Evolutionary conservation across 805 yeast genomes (phyloP), one percentile per base, ranked within the genome.

Genomic region (Teunomyces tritomae): DNA sequence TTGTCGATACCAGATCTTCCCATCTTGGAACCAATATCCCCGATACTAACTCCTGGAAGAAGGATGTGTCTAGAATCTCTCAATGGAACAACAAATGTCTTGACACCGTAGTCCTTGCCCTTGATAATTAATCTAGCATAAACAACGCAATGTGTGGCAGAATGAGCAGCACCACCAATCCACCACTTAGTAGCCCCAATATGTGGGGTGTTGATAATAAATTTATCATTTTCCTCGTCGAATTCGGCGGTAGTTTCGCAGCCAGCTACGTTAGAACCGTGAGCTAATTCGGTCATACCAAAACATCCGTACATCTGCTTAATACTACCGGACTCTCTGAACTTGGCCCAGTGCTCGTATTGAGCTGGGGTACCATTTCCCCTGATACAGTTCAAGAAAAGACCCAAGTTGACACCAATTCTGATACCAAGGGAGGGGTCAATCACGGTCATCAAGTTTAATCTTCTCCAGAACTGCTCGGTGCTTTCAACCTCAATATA

Each of bases 281-380:
- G 97, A 6, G 89, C 96, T 57, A 89, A 65, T 70, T 89, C 97
- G 11, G 96, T 90, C 97, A 89, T 89, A 40, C 86, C 89, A 69
- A 89, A 89, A 67, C 96, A 90, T 26, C 97, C 97, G 59, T 83
- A 86, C 40, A 70, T 52, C 39, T 64, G 67, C 54, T 67, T 70
- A 50, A 71, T 56, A 49, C 52, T 55, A 43, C 56, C 61, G 33
- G 71, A 62, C 52, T 69, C 73, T 46, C 62, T 70, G 33, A 56
- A 54, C 43, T 61, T 50, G 46, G 67, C 63, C 76, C 76, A 71
- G 56, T 57, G 71, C 34, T 62, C 55, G 51, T 60, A 70, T 51
- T 71, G 76, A 6, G 60, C 65, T 10, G 54, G 65, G 13, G 76
- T 71, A 44, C 76, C 76, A 48, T 71, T 71, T 20, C 76, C 75